A percentile compares a stretch with the other conserved stretches of the same genome.
These are phyloP conservation scores for Anacardium occidentale DNA, from an alignment of 345 rosid species.

Conservation along the genomic window DNA sequence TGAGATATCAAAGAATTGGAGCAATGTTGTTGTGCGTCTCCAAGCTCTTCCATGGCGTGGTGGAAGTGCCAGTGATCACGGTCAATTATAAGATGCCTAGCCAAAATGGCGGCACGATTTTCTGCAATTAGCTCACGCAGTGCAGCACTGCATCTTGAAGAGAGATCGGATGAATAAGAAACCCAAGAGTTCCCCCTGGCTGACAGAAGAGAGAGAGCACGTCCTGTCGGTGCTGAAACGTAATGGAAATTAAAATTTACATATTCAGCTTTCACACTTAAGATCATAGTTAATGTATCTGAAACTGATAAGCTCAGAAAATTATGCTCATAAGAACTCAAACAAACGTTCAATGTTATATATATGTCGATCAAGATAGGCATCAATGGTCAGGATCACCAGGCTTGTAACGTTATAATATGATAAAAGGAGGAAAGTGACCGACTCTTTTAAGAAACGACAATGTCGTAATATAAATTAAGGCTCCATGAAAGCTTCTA, in stretches of 20 bases:
- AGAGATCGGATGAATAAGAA: conserved; percentile 41
- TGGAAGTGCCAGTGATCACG: conserved; percentile 23
- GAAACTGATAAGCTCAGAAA: too few species aligned
- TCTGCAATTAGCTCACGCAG: conserved; percentile 48
- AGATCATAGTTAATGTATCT: too few species aligned
- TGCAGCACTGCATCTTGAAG: conserved; percentile 52
- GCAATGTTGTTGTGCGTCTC: conserved; percentile 18
- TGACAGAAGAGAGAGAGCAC: conserved; percentile 86
- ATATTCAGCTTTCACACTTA: not conserved
- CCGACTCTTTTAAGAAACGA: not conserved
- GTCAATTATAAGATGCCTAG: conserved; percentile 37
- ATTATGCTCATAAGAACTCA: too few species aligned
- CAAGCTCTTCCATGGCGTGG: conserved; percentile 10
- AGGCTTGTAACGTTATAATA: not conserved
- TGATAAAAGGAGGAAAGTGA: not conserved
- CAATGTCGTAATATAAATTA: not conserved
- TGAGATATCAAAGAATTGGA: conserved; percentile 1
- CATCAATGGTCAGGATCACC: not conserved
- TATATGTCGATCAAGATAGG: too few species aligned
- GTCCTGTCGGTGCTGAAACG: conserved; percentile 25
- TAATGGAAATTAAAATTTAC: conserved; percentile 13
- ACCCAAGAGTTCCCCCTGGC: conserved; percentile 32
- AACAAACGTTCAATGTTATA: too few species aligned
- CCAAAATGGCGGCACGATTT: conserved; percentile 40
- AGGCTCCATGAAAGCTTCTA: not conserved